phyloP scores from a whole-genome alignment of 2,329 filamentous ascomycete species.

The Cadophora luteo-olivacea region DNA sequence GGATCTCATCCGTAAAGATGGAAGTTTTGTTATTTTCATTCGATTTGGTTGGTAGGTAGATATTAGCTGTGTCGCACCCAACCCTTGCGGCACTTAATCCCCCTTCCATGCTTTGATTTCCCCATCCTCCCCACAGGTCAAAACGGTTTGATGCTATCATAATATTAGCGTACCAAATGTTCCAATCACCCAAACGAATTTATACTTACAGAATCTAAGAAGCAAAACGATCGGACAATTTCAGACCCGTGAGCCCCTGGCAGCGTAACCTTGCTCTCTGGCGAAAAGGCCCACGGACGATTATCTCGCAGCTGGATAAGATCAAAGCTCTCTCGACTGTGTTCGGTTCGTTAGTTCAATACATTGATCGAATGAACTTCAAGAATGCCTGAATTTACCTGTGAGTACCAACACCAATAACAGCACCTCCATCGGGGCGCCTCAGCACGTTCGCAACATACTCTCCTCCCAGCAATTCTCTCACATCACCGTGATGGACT shows the following conservation, averaged over 20 bases:
- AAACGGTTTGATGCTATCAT: conserved; percentile 43
- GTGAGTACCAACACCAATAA: conserved; percentile 70
- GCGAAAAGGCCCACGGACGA: conserved; percentile 60
- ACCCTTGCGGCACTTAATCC: conserved; percentile 27
- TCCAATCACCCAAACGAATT: conserved; percentile 23
- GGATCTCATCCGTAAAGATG: neutral
- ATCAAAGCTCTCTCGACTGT: conserved; percentile 62
- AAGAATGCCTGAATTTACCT: conserved; percentile 56
- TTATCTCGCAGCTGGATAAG: conserved; percentile 63
- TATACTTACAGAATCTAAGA: conserved; percentile 60
- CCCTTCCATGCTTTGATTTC: conserved; percentile 48
- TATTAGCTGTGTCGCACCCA: neutral
- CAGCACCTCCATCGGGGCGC: conserved; percentile 65
- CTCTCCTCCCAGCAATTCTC: conserved; percentile 69
- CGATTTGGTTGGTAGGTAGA: neutral
- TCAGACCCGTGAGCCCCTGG: conserved; percentile 68
- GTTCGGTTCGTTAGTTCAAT: neutral
- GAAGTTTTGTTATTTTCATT: neutral
- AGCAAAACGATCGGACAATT: conserved; percentile 68
- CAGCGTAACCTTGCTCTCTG: conserved; percentile 62
- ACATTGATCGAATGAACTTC: neutral
- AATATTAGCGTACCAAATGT: conserved; percentile 18
- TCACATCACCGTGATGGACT: conserved; percentile 72
- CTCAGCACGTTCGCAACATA: conserved; percentile 74
- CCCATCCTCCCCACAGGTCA: conserved; percentile 50